Conservation (phyloP, 192 early-diverging fungal genomes). For the Coemansia sp. region DNA sequence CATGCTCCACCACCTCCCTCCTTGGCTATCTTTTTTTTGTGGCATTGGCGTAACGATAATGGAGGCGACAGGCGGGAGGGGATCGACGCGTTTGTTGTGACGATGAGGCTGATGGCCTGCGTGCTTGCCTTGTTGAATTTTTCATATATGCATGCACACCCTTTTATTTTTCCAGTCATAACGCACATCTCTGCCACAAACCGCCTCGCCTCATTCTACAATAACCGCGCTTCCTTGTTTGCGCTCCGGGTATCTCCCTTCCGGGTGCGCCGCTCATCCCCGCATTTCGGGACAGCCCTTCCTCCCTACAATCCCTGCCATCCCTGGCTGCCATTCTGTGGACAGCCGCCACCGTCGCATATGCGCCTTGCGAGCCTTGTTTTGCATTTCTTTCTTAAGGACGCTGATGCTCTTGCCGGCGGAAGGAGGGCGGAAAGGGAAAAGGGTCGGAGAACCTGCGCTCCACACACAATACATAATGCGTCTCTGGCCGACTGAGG, state of each 20-base stretch:
- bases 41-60: background rate
- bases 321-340: background rate
- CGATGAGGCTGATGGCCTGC: constrained; percentile 6
- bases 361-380: background rate
- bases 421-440: background rate
- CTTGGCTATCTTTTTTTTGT: background rate
- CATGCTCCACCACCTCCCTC: background rate
- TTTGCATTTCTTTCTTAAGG: background rate
- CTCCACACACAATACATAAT: background rate
- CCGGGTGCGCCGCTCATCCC: background rate
- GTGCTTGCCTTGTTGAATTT: background rate
- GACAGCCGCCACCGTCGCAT: background rate
- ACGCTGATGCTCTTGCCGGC: background rate
- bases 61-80: background rate
- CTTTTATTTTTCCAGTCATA: constrained; percentile 11
- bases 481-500: no score
- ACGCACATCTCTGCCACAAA: constrained; percentile 9
- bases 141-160: constrained; percentile 17
- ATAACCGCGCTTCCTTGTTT: constrained; percentile 12
- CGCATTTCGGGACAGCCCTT: constrained; percentile 11
- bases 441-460: background rate
- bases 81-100: background rate
- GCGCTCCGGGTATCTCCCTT: background rate
- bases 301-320: constrained; percentile 4
- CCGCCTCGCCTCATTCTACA: constrained; percentile 12